Conservation (phyloP, 202 grass and related monocot genomes). For the Hordeum pubiflorum region DNA sequence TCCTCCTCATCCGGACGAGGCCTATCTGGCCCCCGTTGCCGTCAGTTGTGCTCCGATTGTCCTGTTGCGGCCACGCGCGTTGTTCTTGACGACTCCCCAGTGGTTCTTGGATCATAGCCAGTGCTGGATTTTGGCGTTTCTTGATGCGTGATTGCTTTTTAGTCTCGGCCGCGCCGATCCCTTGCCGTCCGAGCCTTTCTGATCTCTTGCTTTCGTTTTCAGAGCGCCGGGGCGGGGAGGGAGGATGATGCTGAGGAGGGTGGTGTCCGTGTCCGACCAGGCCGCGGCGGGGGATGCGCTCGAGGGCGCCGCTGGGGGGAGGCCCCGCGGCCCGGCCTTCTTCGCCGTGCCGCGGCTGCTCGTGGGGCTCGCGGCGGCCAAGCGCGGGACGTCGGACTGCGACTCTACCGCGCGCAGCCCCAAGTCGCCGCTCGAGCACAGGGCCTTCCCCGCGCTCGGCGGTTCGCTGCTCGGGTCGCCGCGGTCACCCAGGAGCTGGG, state of each 20-base stretch:
- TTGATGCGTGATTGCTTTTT: neutral
- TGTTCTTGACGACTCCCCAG: slow-evolving; percentile 3
- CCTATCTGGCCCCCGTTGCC: neutral
- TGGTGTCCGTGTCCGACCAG: slow-evolving; percentile 21
- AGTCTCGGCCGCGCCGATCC: neutral
- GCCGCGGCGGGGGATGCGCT: slow-evolving; percentile 25
- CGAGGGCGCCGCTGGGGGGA: neutral
- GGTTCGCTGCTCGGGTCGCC: slow-evolving; percentile 45
- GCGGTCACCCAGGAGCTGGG: slow-evolving; percentile 63
- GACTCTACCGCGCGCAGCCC: slow-evolving; percentile 64
- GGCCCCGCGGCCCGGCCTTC: slow-evolving; percentile 40
- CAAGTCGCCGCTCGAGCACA: slow-evolving; percentile 72
- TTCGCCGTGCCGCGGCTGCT: slow-evolving; percentile 55
- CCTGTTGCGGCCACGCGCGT: neutral
- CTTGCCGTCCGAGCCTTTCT: neutral
- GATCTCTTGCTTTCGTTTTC: slow-evolving; percentile 21
- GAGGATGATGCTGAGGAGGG: slow-evolving; percentile 51
- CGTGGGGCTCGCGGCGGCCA: slow-evolving; percentile 42
- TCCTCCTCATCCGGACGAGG: neutral
- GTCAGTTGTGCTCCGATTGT: slow-evolving; percentile 7
- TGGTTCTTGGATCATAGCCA: slow-evolving; percentile 24
- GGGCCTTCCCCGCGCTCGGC: slow-evolving; percentile 37
- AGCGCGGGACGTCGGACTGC: slow-evolving; percentile 32
- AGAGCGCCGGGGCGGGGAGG: neutral
- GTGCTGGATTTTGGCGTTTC: slow-evolving; percentile 10